These are phyloP conservation scores for Spathaspora arborariae DNA, from an alignment of 805 yeast species.

Conservation along the genomic window DNA sequence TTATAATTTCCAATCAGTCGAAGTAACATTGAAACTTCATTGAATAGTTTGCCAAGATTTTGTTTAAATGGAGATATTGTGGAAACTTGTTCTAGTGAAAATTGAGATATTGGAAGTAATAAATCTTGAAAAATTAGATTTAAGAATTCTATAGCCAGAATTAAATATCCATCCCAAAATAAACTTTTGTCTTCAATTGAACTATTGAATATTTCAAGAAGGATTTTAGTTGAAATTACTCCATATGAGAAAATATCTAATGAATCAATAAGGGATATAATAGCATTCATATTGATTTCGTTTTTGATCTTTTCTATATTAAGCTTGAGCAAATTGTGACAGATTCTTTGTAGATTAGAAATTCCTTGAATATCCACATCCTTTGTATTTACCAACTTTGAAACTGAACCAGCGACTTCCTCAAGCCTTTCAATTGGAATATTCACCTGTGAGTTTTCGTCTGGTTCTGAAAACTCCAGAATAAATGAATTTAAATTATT, in stretches of 20 bases:
- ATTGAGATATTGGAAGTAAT: conserved; percentile 14
- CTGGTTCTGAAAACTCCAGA: background rate
- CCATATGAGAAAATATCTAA: background rate
- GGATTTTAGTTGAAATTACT: conserved; percentile 19
- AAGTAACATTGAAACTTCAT: conserved; percentile 1
- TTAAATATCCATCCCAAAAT: conserved; percentile 42
- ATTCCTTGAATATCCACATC: background rate
- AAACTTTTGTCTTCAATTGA: conserved; percentile 40
- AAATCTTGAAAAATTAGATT: conserved; percentile 28
- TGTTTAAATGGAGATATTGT: background rate
- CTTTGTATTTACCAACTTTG: background rate
- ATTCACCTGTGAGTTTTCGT: background rate
- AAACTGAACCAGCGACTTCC: background rate
- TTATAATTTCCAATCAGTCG: conserved; percentile 3
- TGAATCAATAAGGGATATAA: background rate
- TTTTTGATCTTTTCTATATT: background rate
- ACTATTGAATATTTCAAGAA: conserved; percentile 40
- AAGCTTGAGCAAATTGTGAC: conserved; percentile 3
- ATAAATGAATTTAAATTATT: background rate
- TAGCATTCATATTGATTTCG: background rate
- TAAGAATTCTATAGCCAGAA: conserved; percentile 38
- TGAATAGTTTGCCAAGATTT: background rate
- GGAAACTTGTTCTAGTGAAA: background rate
- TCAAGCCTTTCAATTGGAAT: conserved; percentile 1
- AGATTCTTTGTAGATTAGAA: conserved; percentile 1